Base-by-base conservation (phyloP, 1,284 basidiomycete species). In the Microbotryum scabiosae region DNA sequence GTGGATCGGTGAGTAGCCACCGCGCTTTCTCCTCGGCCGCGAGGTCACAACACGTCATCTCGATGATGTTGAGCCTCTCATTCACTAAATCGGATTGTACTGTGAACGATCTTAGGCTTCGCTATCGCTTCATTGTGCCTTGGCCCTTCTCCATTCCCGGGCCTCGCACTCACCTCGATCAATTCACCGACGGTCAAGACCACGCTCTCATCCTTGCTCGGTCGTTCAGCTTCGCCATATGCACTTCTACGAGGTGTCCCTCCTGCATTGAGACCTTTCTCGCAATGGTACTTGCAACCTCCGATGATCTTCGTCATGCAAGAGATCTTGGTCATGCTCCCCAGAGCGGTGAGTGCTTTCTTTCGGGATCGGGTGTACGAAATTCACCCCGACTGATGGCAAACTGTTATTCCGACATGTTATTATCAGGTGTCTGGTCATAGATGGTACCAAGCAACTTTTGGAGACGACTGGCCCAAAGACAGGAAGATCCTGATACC, bases 381-480 rank as follows among this genome's bases (percentile, higher is more conserved):
- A 18, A 14, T 49, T 23, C 14, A 20, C n/a, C 6, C 12, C 47
- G 20, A 26, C 47, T 49, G 21, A 23, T 16, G 21, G 21, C 51
- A 5, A 23, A 21, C 21, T 6, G 6, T 26, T 36, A 20, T 52
- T 18, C 30, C 25, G 7, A 20, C n/a, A 10, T 10, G 8, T 52
- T 21, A 21, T 3, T 20, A 0, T 48, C 45, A 46, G 54, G 45
- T 56, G n/a, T 32, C 30, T 30, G 64, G 68, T 1, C 70, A 72
- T 45, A 2, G 2, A 21, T 72, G 71, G 71, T 72, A 72, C 48
- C n/a, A 60, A 20, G n/a, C 36, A 20, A 68, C 68, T n/a, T 72
- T 72, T 48, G 66, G 65, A 1, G 41, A 49, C 14, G 65, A 67
- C 18, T 70, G 64, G 56, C 60, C 68, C 10, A 49, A 59, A 10